Base-by-base conservation (phyloP, 2,329 filamentous ascomycete species). In the Ophiostoma angusticollis region DNA sequence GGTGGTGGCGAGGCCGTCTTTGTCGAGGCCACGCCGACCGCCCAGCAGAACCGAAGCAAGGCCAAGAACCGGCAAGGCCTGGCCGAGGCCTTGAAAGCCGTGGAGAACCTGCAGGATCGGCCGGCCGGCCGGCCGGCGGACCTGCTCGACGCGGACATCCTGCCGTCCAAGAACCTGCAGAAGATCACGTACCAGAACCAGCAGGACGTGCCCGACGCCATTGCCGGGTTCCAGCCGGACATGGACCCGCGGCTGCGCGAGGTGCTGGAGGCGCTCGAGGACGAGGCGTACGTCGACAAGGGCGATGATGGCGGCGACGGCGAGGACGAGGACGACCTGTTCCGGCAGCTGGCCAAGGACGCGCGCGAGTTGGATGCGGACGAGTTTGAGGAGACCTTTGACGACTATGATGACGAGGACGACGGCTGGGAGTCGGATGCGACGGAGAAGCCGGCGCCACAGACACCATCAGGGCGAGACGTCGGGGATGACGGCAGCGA, bases 221-320 rank as follows among this genome's bases (percentile, higher is more conserved):
- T 98, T 52, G 80, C 83, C 3, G 91, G 91, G 0, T 94, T 98
- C 58, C 82, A 98, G 59, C 91, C 93, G 6, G 87, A 96, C 54
- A 96, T 98, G 91, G 93, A 98, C 53, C 87, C 87, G 2, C 72
- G 89, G 28, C 58, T 98, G 49, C 74, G 91, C 32, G 91, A 98
- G 58, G 86, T 87, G 5, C 63, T 98, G 18, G 87, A 95, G 60
- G 91, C 91, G 9, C 64, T 98, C 22, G 91, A 98, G 35, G 91
- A 98, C 53, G 91, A 98, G 18, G 89, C 82, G 3, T 98, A 85
- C 54, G 87, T 98, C 2, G 89, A 83, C 35, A 71, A 83, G n/a
- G n/a, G n/a, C n/a, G n/a, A n/a, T n/a, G n/a, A n/a, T n/a, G n/a
- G n/a, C n/a, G n/a, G n/a, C 25, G 84, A 91, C n/a, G 83, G 83